Conservation (phyloP, 148 eudicot genomes). For the Persicaria tinctoria region DNA sequence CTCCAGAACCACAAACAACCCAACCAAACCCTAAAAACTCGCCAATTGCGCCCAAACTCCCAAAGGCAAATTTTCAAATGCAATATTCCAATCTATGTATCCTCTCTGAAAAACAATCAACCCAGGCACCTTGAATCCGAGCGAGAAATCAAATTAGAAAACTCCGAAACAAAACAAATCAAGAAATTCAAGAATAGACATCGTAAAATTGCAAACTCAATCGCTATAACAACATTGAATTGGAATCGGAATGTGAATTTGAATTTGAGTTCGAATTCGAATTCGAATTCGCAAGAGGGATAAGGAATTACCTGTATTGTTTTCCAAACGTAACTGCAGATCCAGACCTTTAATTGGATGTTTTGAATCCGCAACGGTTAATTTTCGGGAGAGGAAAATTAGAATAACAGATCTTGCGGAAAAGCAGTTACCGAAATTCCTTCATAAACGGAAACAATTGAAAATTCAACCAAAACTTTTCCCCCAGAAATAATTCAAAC, state of each 20-base stretch:
- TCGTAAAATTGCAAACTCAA: not conserved
- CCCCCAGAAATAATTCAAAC: not conserved
- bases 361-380: conserved; percentile 12
- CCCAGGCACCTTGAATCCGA: conserved; percentile 6
- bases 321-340: not conserved
- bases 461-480: not conserved
- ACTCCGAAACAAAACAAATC: not conserved
- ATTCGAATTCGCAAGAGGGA: not conserved
- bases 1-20: not conserved
- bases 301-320: not conserved
- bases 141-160: not conserved
- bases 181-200: conserved; percentile 5
- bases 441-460: conserved; percentile 6
- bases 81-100: not conserved
- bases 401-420: conserved; percentile 21
- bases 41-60: not conserved
- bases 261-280: not conserved
- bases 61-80: not conserved
- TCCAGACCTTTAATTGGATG: not conserved
- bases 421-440: conserved; percentile 16
- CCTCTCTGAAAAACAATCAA: not conserved
- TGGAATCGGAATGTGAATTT: conserved; percentile 5
- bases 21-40: not conserved
- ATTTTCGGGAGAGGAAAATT: not conserved
- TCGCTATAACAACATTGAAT: not conserved